Percentiles rank a stretch among this genome's conserved stretches.
Conservation (phyloP, 2,329 filamentous ascomycete genomes). For the Thermoascus crustaceus region DNA sequence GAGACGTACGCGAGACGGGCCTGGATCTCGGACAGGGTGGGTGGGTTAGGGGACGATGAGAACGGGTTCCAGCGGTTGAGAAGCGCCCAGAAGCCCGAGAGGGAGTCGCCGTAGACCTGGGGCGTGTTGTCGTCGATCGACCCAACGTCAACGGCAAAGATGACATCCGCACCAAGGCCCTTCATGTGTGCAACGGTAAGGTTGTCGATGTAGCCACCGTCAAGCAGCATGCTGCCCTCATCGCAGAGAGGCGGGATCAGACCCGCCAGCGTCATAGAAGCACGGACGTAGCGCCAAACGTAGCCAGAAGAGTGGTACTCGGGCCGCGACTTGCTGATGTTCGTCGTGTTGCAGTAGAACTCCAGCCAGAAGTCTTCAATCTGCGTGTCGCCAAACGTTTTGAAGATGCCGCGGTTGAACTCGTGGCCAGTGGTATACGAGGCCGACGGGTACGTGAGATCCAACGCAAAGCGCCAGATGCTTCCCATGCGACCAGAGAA, state of each 20-base stretch:
- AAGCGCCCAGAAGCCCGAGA: conserved; percentile 92
- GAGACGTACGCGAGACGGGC: conserved; percentile 90
- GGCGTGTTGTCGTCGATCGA: conserved; percentile 85
- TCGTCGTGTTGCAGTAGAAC: conserved; percentile 98
- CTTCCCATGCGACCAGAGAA: conserved; percentile 98
- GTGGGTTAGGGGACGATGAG: conserved; percentile 78
- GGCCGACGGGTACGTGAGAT: conserved; percentile 90
- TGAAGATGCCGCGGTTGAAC: conserved; percentile 98
- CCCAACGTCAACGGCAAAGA: conserved; percentile 93
- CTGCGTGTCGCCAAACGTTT: conserved; percentile 91
- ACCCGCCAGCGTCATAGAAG: conserved; percentile 93
- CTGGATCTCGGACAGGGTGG: conserved; percentile 92
- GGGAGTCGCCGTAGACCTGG: conserved; percentile 84
- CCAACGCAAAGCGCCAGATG: conserved; percentile 95
- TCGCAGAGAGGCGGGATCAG: conserved; percentile 90
- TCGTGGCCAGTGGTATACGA: conserved; percentile 98
- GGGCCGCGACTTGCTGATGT: conserved; percentile 85
- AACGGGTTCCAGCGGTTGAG: conserved; percentile 97
- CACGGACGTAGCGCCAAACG: conserved; percentile 92
- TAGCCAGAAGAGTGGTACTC: conserved; percentile 96
- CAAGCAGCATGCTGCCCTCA: conserved; percentile 91
- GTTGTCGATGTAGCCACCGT: conserved; percentile 96
- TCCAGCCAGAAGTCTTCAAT: conserved; percentile 99
- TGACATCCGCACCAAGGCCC: conserved; percentile 79
- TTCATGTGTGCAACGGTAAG: conserved; percentile 97